Evolutionary conservation across 1,284 basidiomycete species (phyloP), one percentile per base, ranked within the genome.

Genomic region (Microbotryomycetes sp.): DNA sequence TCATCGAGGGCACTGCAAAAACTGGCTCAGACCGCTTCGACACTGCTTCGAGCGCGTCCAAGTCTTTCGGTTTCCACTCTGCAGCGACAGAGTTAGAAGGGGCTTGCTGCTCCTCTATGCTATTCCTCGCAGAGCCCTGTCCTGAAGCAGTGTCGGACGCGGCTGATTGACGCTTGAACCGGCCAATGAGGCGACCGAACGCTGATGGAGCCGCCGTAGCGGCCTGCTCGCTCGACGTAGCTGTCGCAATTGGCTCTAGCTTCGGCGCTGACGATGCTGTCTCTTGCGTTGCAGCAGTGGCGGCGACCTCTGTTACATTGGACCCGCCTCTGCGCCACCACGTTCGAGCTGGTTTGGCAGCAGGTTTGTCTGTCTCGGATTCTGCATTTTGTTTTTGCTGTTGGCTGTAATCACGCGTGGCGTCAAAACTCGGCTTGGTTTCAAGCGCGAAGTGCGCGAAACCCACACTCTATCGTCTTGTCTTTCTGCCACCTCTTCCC

Each of bases 141-240:
- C 15, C 57, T 31, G 18, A 41, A 3, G 41, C 15, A 35, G 24
- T 46, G 21, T 51, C 30, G 3, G 52, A 23, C 16, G 48, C 31
- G 3, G 57, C 11, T 3, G 56, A 18, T 1, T 41, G 35, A 1
- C 52, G 29, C 47, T 53, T 61, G 26, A 61, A 55, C 16, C 66
- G 53, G 0, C 61, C 45, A 6, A 65, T 45, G 47, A 67, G 41
- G 4, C 66, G 61, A 1, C 66, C 66, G 23, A 67, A 24, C 16
- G 51, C 46, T 45, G 52, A 29, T 11, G 56, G 56, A 18, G 45
- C 49, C 18, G 52, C 30, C 11, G 31, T 47, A 18, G 21, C 28
- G 9, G 30, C 27, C 16, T 48, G 21, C 13, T n/a, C 27, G 15
- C 21, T 27, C 27, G 52, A 18, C 6, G 60, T 24, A 1, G 51